Conservation (phyloP, 2,329 filamentous ascomycete species). For the Penicillium sp. region DNA sequence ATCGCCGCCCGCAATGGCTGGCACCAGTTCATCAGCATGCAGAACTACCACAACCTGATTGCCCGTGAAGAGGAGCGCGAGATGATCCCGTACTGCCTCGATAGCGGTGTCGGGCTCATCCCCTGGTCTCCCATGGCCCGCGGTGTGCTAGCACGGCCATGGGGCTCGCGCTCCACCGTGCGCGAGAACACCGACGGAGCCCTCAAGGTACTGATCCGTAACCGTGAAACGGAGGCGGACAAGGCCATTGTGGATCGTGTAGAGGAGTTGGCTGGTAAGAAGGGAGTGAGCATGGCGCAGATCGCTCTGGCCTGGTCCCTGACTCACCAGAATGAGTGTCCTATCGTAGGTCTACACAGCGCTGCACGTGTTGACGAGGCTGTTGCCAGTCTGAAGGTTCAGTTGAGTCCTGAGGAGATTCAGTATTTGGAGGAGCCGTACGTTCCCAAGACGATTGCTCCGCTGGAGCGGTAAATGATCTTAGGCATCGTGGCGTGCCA, state of each 20-base stretch:
- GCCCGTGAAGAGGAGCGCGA: conserved; percentile 57
- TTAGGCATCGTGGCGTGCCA: not conserved
- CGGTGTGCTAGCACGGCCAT: conserved; percentile 56
- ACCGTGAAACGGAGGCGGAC: conserved; percentile 55
- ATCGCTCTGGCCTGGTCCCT: conserved; percentile 69
- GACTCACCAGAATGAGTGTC: conserved; percentile 58
- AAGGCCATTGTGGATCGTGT: conserved; percentile 61
- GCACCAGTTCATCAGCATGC: conserved; percentile 59
- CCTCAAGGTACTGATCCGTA: conserved; percentile 50
- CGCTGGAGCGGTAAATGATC: conserved; percentile 36
- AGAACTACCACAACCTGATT: conserved; percentile 58
- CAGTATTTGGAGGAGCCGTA: conserved; percentile 69
- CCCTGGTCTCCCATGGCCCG: conserved; percentile 51
- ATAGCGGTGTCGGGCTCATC: conserved; percentile 46
- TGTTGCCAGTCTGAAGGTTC: conserved; percentile 53
- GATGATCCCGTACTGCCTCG: conserved; percentile 51
- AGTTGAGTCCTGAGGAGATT: conserved; percentile 64
- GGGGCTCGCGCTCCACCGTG: conserved; percentile 48
- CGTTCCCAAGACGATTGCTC: conserved; percentile 53
- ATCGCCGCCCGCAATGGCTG: conserved; percentile 55
- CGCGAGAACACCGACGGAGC: conserved; percentile 54
- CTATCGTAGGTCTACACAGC: conserved; percentile 68
- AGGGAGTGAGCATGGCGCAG: conserved; percentile 66
- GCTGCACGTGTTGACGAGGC: conserved; percentile 67
- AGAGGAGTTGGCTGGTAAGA: conserved; percentile 64